Conservation (phyloP, 2,329 filamentous ascomycete species). For the Metarhizium anisopliae region DNA sequence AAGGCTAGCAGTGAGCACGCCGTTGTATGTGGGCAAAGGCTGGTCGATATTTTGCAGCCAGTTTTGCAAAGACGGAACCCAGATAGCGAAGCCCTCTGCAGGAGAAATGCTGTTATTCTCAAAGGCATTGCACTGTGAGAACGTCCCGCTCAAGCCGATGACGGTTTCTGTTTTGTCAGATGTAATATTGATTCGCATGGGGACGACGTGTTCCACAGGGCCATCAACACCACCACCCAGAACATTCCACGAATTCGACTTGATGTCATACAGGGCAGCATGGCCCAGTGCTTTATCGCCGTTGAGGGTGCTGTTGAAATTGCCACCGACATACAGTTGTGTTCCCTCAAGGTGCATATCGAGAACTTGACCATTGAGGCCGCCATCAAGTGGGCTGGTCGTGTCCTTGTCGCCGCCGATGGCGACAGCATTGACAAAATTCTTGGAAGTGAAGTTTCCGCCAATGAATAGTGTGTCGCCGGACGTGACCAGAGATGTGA, state of each 20-base stretch:
- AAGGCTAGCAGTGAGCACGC: constrained; percentile 60
- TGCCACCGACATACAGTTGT: constrained; percentile 71
- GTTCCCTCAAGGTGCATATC: constrained; percentile 59
- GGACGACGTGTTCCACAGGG: constrained; percentile 62
- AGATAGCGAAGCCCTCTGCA: constrained; percentile 75
- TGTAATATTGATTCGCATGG: constrained; percentile 72
- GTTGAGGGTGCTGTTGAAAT: constrained; percentile 66
- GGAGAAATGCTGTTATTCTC: constrained; percentile 49
- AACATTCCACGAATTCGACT: constrained; percentile 61
- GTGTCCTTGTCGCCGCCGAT: constrained; percentile 53
- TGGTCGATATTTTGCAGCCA: constrained; percentile 78
- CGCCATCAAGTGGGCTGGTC: constrained; percentile 55
- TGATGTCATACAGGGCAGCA: constrained; percentile 66
- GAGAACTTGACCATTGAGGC: constrained; percentile 71
- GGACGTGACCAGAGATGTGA: constrained; percentile 59
- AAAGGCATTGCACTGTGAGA: constrained; percentile 63
- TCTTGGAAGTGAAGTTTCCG: constrained; percentile 69
- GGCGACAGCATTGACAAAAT: constrained; percentile 67
- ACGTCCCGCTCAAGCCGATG: constrained; percentile 72
- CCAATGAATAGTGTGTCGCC: constrained; percentile 64
- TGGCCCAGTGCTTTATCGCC: constrained; percentile 60
- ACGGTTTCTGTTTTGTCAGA: constrained; percentile 58
- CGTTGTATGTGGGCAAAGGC: constrained; percentile 57
- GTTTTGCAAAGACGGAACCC: constrained; percentile 76
- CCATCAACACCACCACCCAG: constrained; percentile 84